Conservation (phyloP, 2,329 filamentous ascomycete genomes). For the Hirsutella rhossiliensis region DNA sequence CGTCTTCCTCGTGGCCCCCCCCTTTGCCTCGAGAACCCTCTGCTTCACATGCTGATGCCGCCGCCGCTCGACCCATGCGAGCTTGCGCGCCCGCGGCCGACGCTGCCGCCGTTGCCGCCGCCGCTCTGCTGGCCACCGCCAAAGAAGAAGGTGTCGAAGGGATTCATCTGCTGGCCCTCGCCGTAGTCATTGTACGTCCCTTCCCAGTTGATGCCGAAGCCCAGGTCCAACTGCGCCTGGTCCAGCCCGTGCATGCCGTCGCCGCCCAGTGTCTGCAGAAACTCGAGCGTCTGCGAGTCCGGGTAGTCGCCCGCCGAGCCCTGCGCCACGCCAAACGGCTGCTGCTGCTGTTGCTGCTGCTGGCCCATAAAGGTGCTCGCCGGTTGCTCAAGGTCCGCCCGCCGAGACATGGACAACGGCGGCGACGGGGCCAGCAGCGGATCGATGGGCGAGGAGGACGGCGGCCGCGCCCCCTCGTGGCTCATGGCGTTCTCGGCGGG, state of each 20-base stretch:
- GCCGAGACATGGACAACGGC: conserved; percentile 17
- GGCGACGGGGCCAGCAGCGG: conserved; percentile 34
- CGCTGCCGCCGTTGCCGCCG: conserved; percentile 8
- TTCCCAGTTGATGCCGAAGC: conserved; percentile 55
- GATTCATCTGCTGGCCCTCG: conserved; percentile 50
- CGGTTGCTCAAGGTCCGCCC: conserved; percentile 21
- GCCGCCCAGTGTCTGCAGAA: conserved; percentile 32
- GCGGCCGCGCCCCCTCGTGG: conserved; percentile 12
- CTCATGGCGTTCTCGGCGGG: conserved; percentile 15
- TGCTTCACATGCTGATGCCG: not conserved
- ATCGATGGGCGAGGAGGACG: conserved; percentile 17
- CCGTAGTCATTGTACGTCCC: conserved; percentile 50
- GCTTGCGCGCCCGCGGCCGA: not conserved
- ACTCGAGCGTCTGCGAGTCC: conserved; percentile 42
- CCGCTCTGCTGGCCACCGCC: conserved; percentile 34
- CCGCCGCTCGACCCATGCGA: not conserved
- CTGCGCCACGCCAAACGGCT: conserved; percentile 19
- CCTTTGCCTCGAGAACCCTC: not conserved
- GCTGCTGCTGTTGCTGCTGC: too few relatives aligned
- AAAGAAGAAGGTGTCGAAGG: conserved; percentile 66
- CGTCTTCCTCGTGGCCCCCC: not conserved
- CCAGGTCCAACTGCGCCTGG: conserved; percentile 47
- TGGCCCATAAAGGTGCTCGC: conserved; percentile 16
- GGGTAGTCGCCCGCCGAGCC: conserved; percentile 24
- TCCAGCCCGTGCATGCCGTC: conserved; percentile 21